Conservation (phyloP, 2,329 filamentous ascomycete species). For the Cladosporium sp. region DNA sequence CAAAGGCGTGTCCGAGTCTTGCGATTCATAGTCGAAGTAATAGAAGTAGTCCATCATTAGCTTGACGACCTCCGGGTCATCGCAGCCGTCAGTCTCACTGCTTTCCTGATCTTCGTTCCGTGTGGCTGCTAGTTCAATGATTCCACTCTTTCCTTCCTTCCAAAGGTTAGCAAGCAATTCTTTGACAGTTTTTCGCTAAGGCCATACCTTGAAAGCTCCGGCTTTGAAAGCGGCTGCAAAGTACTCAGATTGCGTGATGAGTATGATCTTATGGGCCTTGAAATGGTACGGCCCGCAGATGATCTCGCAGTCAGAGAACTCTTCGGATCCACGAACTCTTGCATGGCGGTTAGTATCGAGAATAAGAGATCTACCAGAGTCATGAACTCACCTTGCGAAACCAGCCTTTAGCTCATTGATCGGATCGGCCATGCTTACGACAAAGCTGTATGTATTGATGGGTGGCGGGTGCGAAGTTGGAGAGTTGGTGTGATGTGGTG, state of each 20-base stretch:
- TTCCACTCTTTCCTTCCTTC: neutral
- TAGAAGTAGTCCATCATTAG: neutral
- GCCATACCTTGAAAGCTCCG: neutral
- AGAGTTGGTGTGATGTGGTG: too few species aligned
- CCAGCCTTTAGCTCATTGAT: too few species aligned
- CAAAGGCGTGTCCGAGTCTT: constrained; percentile 21
- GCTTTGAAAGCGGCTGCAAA: constrained; percentile 17
- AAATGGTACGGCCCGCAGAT: constrained; percentile 37
- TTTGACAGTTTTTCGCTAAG: neutral
- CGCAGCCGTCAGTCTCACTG: neutral
- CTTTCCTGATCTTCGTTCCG: neutral
- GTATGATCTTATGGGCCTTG: constrained; percentile 38
- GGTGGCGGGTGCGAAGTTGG: too few species aligned
- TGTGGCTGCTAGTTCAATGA: neutral
- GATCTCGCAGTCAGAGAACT: constrained; percentile 41
- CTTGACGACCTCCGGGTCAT: neutral
- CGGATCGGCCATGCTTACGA: too few species aligned
- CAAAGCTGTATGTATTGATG: too few species aligned
- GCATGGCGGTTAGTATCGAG: too few species aligned
- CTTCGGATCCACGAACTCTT: neutral
- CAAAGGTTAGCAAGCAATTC: neutral
- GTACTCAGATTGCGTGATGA: constrained; percentile 40
- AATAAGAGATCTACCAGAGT: too few species aligned
- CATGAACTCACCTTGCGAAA: too few species aligned
- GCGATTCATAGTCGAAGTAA: neutral